These are phyloP conservation scores for Jackrogersella minutella DNA, from an alignment of 495 filamentous ascomycete species.

Conservation along the genomic window DNA sequence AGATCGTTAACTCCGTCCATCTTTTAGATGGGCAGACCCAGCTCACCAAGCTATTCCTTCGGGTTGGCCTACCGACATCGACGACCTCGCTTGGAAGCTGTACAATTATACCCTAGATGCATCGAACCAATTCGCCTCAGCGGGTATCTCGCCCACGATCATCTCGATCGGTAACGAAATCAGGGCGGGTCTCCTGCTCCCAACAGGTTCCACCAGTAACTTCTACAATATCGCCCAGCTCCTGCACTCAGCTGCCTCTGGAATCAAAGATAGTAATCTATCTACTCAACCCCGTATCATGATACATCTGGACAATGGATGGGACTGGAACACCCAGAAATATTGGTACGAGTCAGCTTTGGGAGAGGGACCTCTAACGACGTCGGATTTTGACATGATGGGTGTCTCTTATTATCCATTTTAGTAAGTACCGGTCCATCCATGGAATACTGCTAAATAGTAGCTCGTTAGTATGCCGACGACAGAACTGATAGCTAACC, in stretches of 20 bases:
- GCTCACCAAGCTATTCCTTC: conserved; percentile 61
- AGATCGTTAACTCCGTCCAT: conserved; percentile 4
- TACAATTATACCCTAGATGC: conserved; percentile 72
- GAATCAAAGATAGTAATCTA: conserved; percentile 67
- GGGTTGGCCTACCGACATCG: conserved; percentile 67
- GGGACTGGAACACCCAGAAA: conserved; percentile 70
- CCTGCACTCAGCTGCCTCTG: conserved; percentile 68
- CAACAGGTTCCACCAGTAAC: conserved; percentile 61
- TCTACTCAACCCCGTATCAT: conserved; percentile 67
- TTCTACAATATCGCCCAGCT: conserved; percentile 64
- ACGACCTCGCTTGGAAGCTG: conserved; percentile 65
- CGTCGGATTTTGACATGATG: conserved; percentile 71
- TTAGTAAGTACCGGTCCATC: conserved; percentile 46
- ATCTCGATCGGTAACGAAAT: conserved; percentile 79
- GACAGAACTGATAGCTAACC: background rate
- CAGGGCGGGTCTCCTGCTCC: conserved; percentile 68
- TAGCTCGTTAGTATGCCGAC: background rate
- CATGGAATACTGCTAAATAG: background rate
- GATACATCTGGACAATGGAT: conserved; percentile 76
- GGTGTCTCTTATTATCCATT: conserved; percentile 78
- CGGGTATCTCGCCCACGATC: conserved; percentile 63
- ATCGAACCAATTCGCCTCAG: conserved; percentile 65
- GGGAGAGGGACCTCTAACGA: conserved; percentile 57
- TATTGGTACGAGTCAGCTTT: conserved; percentile 68
- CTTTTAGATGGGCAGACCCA: conserved; percentile 50